Base-by-base conservation (phyloP, 2,329 filamentous ascomycete genomes). In the Fusarium tanahbumbuense region DNA sequence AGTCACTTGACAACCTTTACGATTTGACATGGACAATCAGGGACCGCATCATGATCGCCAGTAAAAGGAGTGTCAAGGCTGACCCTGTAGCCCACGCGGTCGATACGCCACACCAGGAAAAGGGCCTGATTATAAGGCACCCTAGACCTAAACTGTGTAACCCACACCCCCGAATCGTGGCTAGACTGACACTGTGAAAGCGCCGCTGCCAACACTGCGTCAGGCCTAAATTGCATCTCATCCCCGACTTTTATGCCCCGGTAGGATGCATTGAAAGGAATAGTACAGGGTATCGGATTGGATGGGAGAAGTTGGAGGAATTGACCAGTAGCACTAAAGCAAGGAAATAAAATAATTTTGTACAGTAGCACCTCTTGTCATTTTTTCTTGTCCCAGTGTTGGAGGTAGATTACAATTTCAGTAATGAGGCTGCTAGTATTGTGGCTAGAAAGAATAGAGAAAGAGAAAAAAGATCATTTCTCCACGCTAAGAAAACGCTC, bases 31-130 rank as follows among this genome's bases (percentile, higher is more conserved):
- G 28, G 28, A 30, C 18, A 42, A 12, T 32, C 34, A 53, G 49
- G 48, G n/a, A 23, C 34, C 32, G 41, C 60, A 60, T 65, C 15
- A 68, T 64, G 52, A 59, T 60, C 40, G 44, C 47, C 60, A 25
- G 16, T 42, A 27, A 53, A 57, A 61, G 46, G 23, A 52, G 48
- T 40, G 46, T 44, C 55, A 56, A 50, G 42, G 37, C 30, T 40
- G 41, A 54, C 71, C 66, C 58, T 66, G 71, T 60, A 56, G 47
- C 54, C 71, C 69, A 71, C 62, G 65, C 71, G 67, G 71, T 61
- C 45, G 44, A 46, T 45, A 71, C 64, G 61, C 64, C 70, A 74
- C 68, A 63, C 45, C 32, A 59, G 20, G 34, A 10, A 42, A 42
- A 40, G 23, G 49, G 49, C 49, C 49, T 53, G 68, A 57, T 60